Base-by-base conservation (phyloP, 805 yeast genomes). In the Candida methanosorbosa region DNA sequence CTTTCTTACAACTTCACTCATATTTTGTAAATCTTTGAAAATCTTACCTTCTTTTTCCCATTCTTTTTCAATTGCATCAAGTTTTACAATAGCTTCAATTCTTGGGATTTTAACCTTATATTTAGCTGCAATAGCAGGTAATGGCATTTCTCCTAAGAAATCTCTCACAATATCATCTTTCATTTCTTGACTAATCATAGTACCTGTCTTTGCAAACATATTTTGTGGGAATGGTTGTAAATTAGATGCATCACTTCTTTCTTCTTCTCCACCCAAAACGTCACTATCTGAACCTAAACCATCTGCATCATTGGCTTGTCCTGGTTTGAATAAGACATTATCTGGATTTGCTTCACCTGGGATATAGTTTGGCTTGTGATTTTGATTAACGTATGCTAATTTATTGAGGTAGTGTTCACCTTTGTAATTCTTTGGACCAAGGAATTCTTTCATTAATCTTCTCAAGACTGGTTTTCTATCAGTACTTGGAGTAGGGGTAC, bases 161-260 rank as follows among this genome's bases (percentile, higher is more conserved):
- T 76, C 86, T 30, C 67, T 61, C 38, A 73, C 68, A 21, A 92
- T 80, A 29, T 70, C 63, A 19, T 59, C 54, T 54, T 81, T 82
- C 54, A 83, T 68, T 31, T 69, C 68, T 22, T 69, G 64, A 19
- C 82, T 61, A 13, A 90, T 59, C 29, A 72, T 63, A 21, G 68
- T 59, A 40, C 82, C 84, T 18, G 95, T 81, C 42, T 66, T 66
- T 41, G 92, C 80, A 54, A 67, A 68, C 18, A 67, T 60, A 57
- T 92, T 92, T 34, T 65, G 64, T 17, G 95, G 94, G 59, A 92
- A 90, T 14, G 98, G 98, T 40, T 72, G 78, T 43, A 81, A 57
- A n/a, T 37, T 39, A 35, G 57, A 46, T 3, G 25, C 25, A 11
- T 5, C 34, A 19, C 18, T 16, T 13, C n/a, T 50, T 32, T 32